These are phyloP conservation scores for Penicillium mononematosum DNA, from an alignment of 495 filamentous ascomycete genomes.

Conservation along the genomic window DNA sequence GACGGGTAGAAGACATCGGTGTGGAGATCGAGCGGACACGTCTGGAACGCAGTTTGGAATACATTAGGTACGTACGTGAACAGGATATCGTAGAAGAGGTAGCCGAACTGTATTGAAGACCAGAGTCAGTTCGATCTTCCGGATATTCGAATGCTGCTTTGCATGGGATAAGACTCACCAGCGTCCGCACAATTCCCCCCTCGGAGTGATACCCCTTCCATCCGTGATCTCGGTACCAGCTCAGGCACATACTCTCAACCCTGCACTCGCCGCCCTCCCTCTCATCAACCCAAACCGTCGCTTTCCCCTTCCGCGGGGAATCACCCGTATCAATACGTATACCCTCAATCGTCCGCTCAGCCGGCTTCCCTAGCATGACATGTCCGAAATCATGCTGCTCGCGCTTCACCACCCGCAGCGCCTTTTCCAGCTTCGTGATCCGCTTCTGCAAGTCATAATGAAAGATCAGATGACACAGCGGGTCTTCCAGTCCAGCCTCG, in stretches of 20 bases:
- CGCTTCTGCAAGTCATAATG: conserved; percentile 95
- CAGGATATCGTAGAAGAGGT: conserved; percentile 89
- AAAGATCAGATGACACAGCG: conserved; percentile 83
- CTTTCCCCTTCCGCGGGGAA: conserved; percentile 47
- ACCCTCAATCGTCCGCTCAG: conserved; percentile 72
- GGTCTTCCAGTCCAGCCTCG: conserved; percentile 81
- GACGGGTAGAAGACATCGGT: conserved; percentile 91
- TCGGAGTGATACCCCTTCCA: conserved; percentile 96
- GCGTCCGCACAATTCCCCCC: conserved; percentile 82
- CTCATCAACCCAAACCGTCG: conserved; percentile 87
- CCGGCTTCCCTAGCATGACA: conserved; percentile 69
- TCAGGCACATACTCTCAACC: conserved; percentile 92
- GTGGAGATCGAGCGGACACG: conserved; percentile 86
- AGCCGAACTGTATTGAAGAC: conserved; percentile 57
- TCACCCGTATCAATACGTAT: conserved; percentile 66
- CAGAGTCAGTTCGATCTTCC: neutral
- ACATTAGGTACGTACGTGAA: conserved; percentile 95
- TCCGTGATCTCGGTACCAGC: conserved; percentile 73
- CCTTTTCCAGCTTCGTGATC: conserved; percentile 81
- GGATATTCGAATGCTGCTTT: neutral
- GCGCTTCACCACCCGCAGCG: conserved; percentile 77
- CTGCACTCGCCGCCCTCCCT: conserved; percentile 67
- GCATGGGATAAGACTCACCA: conserved; percentile 41
- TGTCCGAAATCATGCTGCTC: conserved; percentile 93
- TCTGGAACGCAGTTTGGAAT: conserved; percentile 93